Percentiles rank a stretch among this genome's conserved stretches.
Conservation (phyloP, 2,329 filamentous ascomycete genomes). For the Diaporthe sp. region DNA sequence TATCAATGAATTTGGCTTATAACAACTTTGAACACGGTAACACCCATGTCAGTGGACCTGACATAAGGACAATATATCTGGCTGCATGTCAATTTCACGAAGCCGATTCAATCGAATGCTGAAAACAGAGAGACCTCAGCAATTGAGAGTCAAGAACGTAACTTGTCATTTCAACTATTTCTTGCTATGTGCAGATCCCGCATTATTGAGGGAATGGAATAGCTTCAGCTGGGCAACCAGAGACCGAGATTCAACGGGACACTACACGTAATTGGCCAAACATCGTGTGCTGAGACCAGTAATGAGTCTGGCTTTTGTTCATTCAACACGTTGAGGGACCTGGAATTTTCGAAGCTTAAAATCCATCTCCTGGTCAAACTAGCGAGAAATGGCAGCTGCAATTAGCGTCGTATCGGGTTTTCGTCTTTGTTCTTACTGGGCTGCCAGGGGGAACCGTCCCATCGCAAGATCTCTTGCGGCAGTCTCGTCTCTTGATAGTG, state of each 20-base stretch:
- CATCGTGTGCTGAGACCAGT: neutral
- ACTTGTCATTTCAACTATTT: neutral
- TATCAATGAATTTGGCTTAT: neutral
- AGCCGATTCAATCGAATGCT: too few species aligned
- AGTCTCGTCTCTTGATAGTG: neutral
- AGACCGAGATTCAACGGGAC: too few species aligned
- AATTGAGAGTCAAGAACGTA: neutral
- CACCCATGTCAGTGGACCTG: neutral
- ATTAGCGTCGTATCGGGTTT: neutral
- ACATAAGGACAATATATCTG: neutral
- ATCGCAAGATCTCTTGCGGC: neutral
- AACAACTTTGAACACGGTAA: neutral
- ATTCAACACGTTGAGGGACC: neutral
- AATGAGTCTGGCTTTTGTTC: accelerated
- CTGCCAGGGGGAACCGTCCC: neutral
- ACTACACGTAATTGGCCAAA: neutral
- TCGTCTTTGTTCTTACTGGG: neutral
- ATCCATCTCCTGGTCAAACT: too few species aligned
- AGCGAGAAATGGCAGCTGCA: neutral
- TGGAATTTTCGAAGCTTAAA: neutral
- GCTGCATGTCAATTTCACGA: too few species aligned
- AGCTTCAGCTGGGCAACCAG: neutral
- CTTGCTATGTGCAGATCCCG: neutral
- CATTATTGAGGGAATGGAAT: neutral
- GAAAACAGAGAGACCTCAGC: neutral